These are phyloP conservation scores for Kwoniella mangroviensis DNA, from an alignment of 768 basidiomycete genomes.

Conservation along the genomic window DNA sequence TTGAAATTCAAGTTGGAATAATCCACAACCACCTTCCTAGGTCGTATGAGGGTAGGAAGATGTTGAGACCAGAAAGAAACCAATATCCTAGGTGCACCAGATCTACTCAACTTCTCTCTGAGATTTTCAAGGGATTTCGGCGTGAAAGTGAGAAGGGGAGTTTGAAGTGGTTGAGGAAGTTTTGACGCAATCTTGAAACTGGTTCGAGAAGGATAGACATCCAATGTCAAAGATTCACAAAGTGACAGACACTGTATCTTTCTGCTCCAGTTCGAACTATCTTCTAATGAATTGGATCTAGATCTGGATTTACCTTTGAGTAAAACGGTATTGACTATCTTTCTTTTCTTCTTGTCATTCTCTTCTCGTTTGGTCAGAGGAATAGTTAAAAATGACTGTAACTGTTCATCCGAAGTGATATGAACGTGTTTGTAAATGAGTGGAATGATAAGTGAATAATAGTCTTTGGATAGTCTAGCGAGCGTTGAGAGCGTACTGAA, in stretches of 20 bases:
- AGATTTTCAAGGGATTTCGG: slow-evolving; percentile 1
- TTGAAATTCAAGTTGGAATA: slow-evolving; percentile 1
- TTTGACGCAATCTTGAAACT: slow-evolving; percentile 15
- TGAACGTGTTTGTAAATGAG: slow-evolving; percentile 17
- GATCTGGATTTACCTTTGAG: neutral
- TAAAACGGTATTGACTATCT: slow-evolving; percentile 1
- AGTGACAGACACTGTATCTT: slow-evolving; percentile 9
- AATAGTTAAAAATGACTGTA: slow-evolving; percentile 16
- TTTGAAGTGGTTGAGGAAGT: slow-evolving; percentile 3
- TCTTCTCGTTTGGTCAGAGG: neutral
- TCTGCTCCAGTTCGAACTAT: neutral
- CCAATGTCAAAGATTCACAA: slow-evolving; percentile 1
- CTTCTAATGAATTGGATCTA: slow-evolving; percentile 7
- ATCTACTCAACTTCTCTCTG: slow-evolving; percentile 4
- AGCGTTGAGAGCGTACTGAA: slow-evolving; percentile 5
- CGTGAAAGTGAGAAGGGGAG: slow-evolving; percentile 10
- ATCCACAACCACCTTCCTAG: slow-evolving; percentile 14
- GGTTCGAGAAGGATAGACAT: slow-evolving; percentile 19
- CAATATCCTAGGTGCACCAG: slow-evolving; percentile 20
- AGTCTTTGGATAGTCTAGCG: neutral
- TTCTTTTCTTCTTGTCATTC: neutral
- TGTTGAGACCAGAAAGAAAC: slow-evolving; percentile 19
- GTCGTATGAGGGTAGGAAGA: slow-evolving; percentile 11
- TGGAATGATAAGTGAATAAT: slow-evolving; percentile 17
- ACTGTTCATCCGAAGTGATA: slow-evolving; percentile 22